Percentiles rank a stretch among this genome's conserved stretches.
phyloP scores from a whole-genome alignment of 2,329 filamentous ascomycete genomes.

The Aspergillus flavus region DNA sequence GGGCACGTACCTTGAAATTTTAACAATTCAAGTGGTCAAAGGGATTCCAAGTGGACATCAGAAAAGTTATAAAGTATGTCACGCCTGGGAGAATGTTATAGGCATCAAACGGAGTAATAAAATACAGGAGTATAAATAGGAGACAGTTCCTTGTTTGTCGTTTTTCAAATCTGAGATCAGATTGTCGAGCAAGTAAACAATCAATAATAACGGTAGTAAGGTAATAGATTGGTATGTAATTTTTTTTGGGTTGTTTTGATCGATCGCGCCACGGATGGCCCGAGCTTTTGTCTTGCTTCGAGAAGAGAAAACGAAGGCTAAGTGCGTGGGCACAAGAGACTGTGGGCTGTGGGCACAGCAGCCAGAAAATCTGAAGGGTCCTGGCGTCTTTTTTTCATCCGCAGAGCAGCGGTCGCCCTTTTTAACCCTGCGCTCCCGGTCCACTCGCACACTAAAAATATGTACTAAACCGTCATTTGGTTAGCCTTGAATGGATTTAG shows the following conservation, averaged over 20 bases:
- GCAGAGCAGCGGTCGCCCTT: constrained; percentile 32
- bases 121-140: background rate
- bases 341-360: constrained; percentile 17
- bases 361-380: constrained; percentile 19
- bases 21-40: background rate
- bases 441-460: constrained; percentile 25
- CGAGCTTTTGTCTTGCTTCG: constrained; percentile 14
- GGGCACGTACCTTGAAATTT: constrained; percentile 1
- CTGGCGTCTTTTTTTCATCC: constrained; percentile 19
- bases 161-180: constrained; percentile 1
- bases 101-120: background rate
- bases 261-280: constrained; percentile 20
- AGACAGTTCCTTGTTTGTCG: background rate
- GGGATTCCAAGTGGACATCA: background rate
- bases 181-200: background rate
- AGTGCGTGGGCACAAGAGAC: constrained; percentile 23
- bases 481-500: background rate
- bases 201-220: background rate
- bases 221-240: background rate
- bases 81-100: background rate
- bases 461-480: background rate
- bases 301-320: constrained; percentile 3
- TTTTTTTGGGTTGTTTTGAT: constrained; percentile 6
- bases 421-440: constrained; percentile 37
- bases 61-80: background rate